phyloP scores from a whole-genome alignment of 805 yeast genomes.

The Lipomyces sp. region DNA sequence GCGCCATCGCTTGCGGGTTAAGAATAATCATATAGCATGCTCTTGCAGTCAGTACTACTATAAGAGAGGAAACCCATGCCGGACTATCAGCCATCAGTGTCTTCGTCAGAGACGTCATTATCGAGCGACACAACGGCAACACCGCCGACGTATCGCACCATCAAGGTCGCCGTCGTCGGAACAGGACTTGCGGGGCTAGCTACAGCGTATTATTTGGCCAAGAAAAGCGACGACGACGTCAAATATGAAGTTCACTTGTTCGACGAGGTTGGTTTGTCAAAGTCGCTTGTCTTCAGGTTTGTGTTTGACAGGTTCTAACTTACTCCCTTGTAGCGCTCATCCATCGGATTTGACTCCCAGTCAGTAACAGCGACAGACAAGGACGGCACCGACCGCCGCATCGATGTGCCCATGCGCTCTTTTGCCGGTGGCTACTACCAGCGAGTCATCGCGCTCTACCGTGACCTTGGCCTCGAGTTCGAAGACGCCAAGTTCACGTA shows the following conservation, averaged over 20 bases:
- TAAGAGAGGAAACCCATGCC: too few relatives aligned
- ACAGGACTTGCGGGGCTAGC: slow-evolving; percentile 25
- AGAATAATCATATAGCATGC: too few relatives aligned
- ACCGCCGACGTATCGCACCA: not conserved
- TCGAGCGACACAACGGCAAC: too few relatives aligned
- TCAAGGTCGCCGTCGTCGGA: slow-evolving; percentile 23
- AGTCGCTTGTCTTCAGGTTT: not conserved
- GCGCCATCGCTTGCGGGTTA: too few relatives aligned
- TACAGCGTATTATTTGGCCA: slow-evolving; percentile 17
- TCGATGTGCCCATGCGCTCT: slow-evolving; percentile 28
- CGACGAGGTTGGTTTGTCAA: slow-evolving; percentile 16
- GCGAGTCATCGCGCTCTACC: slow-evolving; percentile 15
- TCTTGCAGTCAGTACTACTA: too few relatives aligned
- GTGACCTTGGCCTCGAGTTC: slow-evolving; percentile 19
- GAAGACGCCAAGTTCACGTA: slow-evolving; percentile 23
- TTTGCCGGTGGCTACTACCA: slow-evolving; percentile 26
- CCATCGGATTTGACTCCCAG: slow-evolving; percentile 23
- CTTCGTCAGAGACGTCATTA: too few relatives aligned
- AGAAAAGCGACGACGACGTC: slow-evolving; percentile 1
- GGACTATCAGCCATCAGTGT: too few relatives aligned
- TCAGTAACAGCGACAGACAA: slow-evolving; percentile 17
- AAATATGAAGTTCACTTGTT: slow-evolving; percentile 22
- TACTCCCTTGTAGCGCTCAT: not conserved
- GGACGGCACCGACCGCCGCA: slow-evolving; percentile 12
- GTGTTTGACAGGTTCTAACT: too few relatives aligned